These are phyloP conservation scores for Fusarium paranaense DNA, from an alignment of 2,329 filamentous ascomycete species.

Conservation along the genomic window DNA sequence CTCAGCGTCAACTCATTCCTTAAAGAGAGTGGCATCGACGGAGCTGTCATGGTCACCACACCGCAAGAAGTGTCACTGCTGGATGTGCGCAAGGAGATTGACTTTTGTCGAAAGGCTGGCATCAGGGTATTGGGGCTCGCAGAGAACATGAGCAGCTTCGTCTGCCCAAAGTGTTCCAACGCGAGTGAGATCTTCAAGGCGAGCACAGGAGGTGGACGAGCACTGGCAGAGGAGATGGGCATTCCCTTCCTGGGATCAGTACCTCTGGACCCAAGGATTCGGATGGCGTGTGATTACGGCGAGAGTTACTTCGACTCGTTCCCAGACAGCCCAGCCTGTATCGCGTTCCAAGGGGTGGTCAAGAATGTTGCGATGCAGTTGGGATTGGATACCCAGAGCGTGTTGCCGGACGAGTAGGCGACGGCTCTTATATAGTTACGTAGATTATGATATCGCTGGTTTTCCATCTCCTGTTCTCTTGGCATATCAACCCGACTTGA, in stretches of 20 bases:
- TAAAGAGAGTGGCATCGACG: constrained; percentile 91
- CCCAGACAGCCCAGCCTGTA: constrained; percentile 90
- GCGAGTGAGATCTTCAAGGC: constrained; percentile 88
- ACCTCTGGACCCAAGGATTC: constrained; percentile 91
- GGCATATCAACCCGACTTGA: constrained; percentile 45
- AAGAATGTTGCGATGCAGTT: constrained; percentile 75
- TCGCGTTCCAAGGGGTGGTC: constrained; percentile 85
- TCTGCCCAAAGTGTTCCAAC: constrained; percentile 91
- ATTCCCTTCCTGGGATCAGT: constrained; percentile 92
- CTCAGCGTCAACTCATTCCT: constrained; percentile 92
- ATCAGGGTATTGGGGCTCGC: constrained; percentile 90
- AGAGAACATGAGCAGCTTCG: constrained; percentile 98
- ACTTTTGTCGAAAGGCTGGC: constrained; percentile 95
- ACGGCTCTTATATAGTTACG: constrained; percentile 23
- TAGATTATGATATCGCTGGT: constrained; percentile 35
- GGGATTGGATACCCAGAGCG: constrained; percentile 68
- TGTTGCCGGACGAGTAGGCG: constrained; percentile 54
- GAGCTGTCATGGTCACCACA: constrained; percentile 92
- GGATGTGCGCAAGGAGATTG: constrained; percentile 96
- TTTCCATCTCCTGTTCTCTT: constrained; percentile 43
- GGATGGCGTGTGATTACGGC: constrained; percentile 96
- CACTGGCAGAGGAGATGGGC: constrained; percentile 84
- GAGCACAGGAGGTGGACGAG: constrained; percentile 87
- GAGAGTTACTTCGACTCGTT: constrained; percentile 97
- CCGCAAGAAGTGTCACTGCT: constrained; percentile 93